Evolutionary conservation across 371 early-diverging fungal genomes (phyloP), one percentile per base, ranked within the genome.

Genomic region (Mortierella polycephala): DNA sequence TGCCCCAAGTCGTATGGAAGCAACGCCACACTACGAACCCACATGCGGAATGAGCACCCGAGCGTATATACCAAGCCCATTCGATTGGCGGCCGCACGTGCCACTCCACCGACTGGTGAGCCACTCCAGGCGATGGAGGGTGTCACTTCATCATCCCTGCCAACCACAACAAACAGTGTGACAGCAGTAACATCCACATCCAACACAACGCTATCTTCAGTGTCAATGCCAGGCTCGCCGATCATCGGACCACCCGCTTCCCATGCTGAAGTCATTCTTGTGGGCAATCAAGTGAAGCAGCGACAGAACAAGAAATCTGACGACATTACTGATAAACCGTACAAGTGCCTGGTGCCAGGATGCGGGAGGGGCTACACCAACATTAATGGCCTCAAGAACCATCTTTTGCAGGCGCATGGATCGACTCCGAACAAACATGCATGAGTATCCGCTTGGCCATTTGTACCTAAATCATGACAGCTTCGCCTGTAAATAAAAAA

Each of bases 341-440:
- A 61, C 65, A 77, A 71, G 51, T 77, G 77, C 18, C 57, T 65
- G 13, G 77, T 77, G 3, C 68, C 71, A 9, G 77, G 72, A 20
- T 77, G 77, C 23, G 77, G 77, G 23, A 77, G 68, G 41, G 68
- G 68, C 13, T 77, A 77, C 45, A 71, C 46, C 60, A 77, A 77
- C 59, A 77, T 77, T 21, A 77, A 60, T 50, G 72, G 72, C 9
- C 65, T 77, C 54, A 77, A 64, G 68, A 77, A 67, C 55, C 77
- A 77, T 61, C 58, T 77, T 6, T 47, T 77, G 53, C 72, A 71
- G 45, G 67, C 71, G 2, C 77, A 77, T 58, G 77, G 77, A 8
- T 77, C 77, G 6, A 77, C 71, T 16, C 77, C 77, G 3, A 65
- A 37, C 21, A 72, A 66, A 20, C 39, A 18, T 14, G 47, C 50